Conservation (phyloP, 2,329 filamentous ascomycete species). For the Pyrenophora seminiperda region DNA sequence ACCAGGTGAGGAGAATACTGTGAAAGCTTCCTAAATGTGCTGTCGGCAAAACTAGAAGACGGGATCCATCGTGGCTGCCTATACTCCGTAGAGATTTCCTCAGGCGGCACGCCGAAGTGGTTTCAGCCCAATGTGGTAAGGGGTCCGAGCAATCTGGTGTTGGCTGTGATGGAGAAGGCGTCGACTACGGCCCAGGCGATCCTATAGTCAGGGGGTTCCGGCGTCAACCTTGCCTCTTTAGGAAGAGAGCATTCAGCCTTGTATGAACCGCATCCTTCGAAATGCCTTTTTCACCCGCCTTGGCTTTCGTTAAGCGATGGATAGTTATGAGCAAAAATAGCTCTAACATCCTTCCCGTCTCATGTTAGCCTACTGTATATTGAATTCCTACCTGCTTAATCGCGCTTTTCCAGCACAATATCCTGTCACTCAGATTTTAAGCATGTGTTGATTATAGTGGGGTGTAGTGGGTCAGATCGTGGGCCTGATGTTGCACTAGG, state of each 20-base stretch:
- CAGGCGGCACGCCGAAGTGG: conserved; percentile 7
- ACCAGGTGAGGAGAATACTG: neutral
- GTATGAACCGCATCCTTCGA: neutral
- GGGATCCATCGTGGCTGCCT: conserved; percentile 12
- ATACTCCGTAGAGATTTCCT: conserved; percentile 9
- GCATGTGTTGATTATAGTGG: too few relatives aligned
- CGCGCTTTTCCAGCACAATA: neutral
- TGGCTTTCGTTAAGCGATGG: neutral
- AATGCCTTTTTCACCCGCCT: neutral
- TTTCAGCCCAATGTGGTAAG: conserved; percentile 18
- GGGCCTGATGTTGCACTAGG: conserved; percentile 5
- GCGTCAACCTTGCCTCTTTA: conserved; percentile 9
- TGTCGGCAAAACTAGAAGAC: neutral
- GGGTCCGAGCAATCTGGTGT: conserved; percentile 9
- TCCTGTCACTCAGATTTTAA: neutral
- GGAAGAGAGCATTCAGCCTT: conserved; percentile 1
- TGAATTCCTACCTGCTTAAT: neutral
- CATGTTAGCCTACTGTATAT: neutral
- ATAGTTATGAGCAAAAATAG: neutral
- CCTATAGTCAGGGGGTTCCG: conserved; percentile 15
- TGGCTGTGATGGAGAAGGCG: conserved; percentile 11
- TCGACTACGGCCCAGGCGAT: conserved; percentile 11
- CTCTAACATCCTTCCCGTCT: neutral
- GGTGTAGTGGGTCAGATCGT: conserved; percentile 3
- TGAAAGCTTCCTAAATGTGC: conserved; percentile 2